Evolutionary conservation across 2,329 filamentous ascomycete species (phyloP).

Genomic region (Chlorencoelia australis): DNA sequence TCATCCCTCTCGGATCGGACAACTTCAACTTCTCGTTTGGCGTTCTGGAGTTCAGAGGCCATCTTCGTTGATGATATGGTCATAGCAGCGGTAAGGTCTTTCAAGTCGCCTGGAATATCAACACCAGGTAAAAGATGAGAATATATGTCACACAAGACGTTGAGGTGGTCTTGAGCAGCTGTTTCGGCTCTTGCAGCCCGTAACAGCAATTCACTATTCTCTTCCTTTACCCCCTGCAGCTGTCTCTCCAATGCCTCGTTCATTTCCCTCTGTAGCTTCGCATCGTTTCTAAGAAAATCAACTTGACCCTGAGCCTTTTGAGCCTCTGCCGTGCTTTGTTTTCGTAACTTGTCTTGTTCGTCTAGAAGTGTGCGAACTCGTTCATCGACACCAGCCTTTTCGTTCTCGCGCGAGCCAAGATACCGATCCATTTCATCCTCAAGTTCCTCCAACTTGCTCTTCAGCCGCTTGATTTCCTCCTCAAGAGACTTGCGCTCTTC

Average conservation of each 20-base stretch:
- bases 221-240: constrained; percentile 44
- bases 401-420: constrained; percentile 73
- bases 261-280: constrained; percentile 47
- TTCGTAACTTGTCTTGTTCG: constrained; percentile 56
- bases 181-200: constrained; percentile 42
- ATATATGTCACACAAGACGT: constrained; percentile 48
- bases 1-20: constrained; percentile 54
- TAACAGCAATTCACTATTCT: constrained; percentile 40
- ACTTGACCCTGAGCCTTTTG: constrained; percentile 52
- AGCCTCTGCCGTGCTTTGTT: constrained; percentile 45
- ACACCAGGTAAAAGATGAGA: constrained; percentile 45
- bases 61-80: constrained; percentile 47
- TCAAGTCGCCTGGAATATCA: constrained; percentile 43
- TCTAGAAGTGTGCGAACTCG: constrained; percentile 57
- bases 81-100: constrained; percentile 50
- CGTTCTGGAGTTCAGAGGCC: constrained; percentile 46
- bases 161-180: constrained; percentile 40
- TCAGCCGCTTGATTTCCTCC: constrained; percentile 66
- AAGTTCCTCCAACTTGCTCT: constrained; percentile 70
- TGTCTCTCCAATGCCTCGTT: constrained; percentile 49
- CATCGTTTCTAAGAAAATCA: constrained; percentile 52
- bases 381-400: constrained; percentile 61
- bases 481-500: constrained; percentile 77
- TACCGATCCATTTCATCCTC: constrained; percentile 88
- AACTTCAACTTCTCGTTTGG: constrained; percentile 49